A percentile compares a stretch with the other conserved stretches of the same genome.
Conservation (phyloP, 305 asterid genomes). For the Solanum aculeatissimum region DNA sequence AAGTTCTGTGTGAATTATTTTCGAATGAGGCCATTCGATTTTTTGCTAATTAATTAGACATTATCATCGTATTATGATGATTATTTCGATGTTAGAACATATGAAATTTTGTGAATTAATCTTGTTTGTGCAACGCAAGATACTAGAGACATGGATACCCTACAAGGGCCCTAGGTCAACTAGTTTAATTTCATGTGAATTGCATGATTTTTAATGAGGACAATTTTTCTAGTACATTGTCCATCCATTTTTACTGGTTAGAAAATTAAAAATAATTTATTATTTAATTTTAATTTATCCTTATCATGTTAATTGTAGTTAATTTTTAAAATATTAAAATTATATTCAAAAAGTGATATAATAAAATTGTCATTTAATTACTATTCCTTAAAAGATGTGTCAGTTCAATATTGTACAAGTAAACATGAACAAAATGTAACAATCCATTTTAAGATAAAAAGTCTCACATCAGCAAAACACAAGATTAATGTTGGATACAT, state of each 20-base stretch:
- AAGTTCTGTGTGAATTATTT: not conserved
- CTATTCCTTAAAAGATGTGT: not conserved
- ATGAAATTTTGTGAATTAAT: not conserved
- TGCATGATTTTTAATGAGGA: not conserved
- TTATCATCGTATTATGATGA: not conserved
- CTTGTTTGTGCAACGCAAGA: not conserved
- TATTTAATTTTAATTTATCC: no score
- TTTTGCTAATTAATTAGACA: not conserved
- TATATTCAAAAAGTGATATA: no score
- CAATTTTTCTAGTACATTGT: not conserved
- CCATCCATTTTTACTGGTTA: not conserved
- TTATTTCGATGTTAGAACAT: not conserved
- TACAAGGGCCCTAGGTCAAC: conserved; percentile 1
- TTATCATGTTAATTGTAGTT: no score
- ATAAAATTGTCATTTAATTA: not conserved
- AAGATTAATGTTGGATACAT: no score
- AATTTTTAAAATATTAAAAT: no score
- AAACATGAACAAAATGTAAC: fast-evolving
- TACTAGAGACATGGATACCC: not conserved
- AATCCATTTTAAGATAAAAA: no score
- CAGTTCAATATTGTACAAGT: not conserved
- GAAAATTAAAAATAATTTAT: not conserved
- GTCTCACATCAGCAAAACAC: no score
- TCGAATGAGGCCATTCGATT: not conserved
- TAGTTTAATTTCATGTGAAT: not conserved